A percentile compares a stretch with the other conserved stretches of the same genome.
phyloP scores from a whole-genome alignment of 495 filamentous ascomycete genomes.

The Aspergillus affinis region DNA sequence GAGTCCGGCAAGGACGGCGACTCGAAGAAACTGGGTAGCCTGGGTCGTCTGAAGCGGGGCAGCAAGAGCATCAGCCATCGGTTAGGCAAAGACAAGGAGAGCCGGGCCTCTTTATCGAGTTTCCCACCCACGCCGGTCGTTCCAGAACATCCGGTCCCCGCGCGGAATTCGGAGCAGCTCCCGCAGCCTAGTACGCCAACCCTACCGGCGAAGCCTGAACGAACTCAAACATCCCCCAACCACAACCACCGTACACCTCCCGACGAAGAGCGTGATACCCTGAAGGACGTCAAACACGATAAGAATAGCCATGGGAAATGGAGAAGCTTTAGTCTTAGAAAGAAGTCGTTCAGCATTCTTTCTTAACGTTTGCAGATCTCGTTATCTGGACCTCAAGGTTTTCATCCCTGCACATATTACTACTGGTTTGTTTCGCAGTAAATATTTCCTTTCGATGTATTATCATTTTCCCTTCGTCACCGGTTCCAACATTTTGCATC shows the following conservation, averaged over 20 bases:
- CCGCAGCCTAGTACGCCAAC: slow-evolving; percentile 14
- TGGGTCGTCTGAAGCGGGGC: slow-evolving; percentile 53
- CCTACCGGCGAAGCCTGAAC: slow-evolving; percentile 15
- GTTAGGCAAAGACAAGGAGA: slow-evolving; percentile 38
- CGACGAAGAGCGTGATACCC: slow-evolving; percentile 25
- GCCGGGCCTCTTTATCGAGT: slow-evolving; percentile 34
- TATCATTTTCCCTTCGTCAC: slow-evolving; percentile 32
- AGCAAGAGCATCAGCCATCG: slow-evolving; percentile 62
- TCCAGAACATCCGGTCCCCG: slow-evolving; percentile 12
- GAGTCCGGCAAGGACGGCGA: slow-evolving; percentile 37
- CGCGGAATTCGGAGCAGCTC: slow-evolving; percentile 1
- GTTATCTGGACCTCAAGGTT: slow-evolving; percentile 10
- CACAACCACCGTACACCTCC: slow-evolving; percentile 24
- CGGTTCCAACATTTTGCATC: slow-evolving; percentile 21
- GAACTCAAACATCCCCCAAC: slow-evolving; percentile 12
- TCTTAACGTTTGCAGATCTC: slow-evolving; percentile 22
- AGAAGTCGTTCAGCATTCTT: slow-evolving; percentile 42
- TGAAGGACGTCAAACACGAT: slow-evolving; percentile 25
- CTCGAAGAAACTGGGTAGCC: slow-evolving; percentile 39
- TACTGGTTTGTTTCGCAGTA: slow-evolving; percentile 16
- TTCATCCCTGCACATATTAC: slow-evolving; percentile 35
- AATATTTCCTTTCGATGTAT: slow-evolving; percentile 37
- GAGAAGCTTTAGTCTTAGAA: slow-evolving; percentile 43
- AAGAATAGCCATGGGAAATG: slow-evolving; percentile 35
- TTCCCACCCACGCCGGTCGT: slow-evolving; percentile 20